Percentiles rank a stretch among this genome's conserved stretches.
Evolutionary conservation across 2,329 filamentous ascomycete genomes (phyloP).

Genomic region (Penicillium sp.): DNA sequence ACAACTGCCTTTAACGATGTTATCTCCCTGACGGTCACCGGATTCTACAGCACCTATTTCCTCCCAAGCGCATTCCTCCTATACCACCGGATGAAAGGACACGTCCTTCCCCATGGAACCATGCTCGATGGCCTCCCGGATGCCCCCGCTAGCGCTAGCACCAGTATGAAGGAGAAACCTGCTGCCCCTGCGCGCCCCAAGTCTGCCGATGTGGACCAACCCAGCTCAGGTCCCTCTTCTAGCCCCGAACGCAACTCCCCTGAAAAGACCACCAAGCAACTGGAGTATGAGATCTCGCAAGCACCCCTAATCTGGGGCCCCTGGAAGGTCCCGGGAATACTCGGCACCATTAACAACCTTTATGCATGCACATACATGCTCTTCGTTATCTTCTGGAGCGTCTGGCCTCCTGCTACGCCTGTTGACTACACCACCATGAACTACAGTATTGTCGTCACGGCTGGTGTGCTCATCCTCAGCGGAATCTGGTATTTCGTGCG

Average conservation of each 20-base stretch:
- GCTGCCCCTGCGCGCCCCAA: slow-evolving; percentile 21
- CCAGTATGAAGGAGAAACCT: slow-evolving; percentile 15
- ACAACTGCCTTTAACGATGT: slow-evolving; percentile 27
- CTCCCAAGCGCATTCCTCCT: slow-evolving; percentile 37
- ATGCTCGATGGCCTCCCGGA: slow-evolving; percentile 28
- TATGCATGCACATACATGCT: slow-evolving; percentile 59
- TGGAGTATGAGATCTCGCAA: slow-evolving; percentile 23
- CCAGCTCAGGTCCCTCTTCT: slow-evolving; percentile 4
- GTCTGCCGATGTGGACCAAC: slow-evolving; percentile 9
- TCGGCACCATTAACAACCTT: slow-evolving; percentile 59
- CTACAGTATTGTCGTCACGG: slow-evolving; percentile 53
- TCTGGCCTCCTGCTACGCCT: slow-evolving; percentile 50
- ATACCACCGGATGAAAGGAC: slow-evolving; percentile 39
- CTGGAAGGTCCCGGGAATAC: slow-evolving; percentile 56
- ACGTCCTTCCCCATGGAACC: slow-evolving; percentile 45
- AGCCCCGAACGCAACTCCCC: slow-evolving; percentile 31
- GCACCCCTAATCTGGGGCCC: slow-evolving; percentile 58
- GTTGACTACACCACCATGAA: slow-evolving; percentile 50
- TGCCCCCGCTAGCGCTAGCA: slow-evolving; percentile 11
- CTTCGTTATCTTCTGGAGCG: slow-evolving; percentile 62
- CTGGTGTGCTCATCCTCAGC: slow-evolving; percentile 48
- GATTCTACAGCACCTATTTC: slow-evolving; percentile 43
- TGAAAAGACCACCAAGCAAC: slow-evolving; percentile 10
- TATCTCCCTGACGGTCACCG: slow-evolving; percentile 36
- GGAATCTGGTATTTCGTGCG: slow-evolving; percentile 52